phyloP scores from a whole-genome alignment of 257 asterid species.

The Coffea canephora region DNA sequence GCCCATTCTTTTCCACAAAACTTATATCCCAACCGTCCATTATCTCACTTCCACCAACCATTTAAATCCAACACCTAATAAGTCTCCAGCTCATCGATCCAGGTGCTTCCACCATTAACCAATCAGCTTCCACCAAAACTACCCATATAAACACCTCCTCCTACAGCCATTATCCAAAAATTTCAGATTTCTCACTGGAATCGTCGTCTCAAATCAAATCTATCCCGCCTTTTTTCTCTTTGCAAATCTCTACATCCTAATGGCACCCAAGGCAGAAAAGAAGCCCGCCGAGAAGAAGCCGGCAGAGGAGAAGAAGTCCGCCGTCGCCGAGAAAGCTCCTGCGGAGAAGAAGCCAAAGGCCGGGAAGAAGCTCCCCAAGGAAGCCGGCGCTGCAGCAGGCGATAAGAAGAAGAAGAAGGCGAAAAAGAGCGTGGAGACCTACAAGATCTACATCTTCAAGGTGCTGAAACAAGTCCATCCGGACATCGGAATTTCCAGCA shows the following conservation, averaged over 20 bases:
- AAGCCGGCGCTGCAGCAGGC: constrained; percentile 41
- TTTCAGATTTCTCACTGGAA: neutral
- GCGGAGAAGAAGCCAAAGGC: constrained; percentile 69
- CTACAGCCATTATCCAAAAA: neutral
- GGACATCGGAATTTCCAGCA: constrained; percentile 64
- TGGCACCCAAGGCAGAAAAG: constrained; percentile 57
- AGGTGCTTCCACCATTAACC: constrained; percentile 3
- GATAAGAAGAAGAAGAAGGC: constrained; percentile 63
- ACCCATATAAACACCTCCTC: constrained; percentile 13
- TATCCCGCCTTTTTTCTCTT: neutral
- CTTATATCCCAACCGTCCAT: constrained; percentile 12
- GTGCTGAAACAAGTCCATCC: constrained; percentile 68
- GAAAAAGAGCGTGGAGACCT: constrained; percentile 57
- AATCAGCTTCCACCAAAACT: constrained; percentile 10
- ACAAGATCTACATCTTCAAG: constrained; percentile 75
- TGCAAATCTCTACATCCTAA: constrained; percentile 2
- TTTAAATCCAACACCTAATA: constrained; percentile 7
- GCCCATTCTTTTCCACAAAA: neutral
- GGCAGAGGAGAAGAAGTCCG: constrained; percentile 53
- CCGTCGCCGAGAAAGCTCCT: constrained; percentile 48
- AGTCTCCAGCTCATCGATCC: constrained; percentile 26
- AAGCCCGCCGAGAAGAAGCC: constrained; percentile 53
- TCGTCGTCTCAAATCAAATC: neutral
- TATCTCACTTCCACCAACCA: neutral
- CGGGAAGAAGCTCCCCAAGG: constrained; percentile 70